Base-by-base conservation (phyloP, 2,329 filamentous ascomycete species). In the Emmonsiellopsis sp. region DNA sequence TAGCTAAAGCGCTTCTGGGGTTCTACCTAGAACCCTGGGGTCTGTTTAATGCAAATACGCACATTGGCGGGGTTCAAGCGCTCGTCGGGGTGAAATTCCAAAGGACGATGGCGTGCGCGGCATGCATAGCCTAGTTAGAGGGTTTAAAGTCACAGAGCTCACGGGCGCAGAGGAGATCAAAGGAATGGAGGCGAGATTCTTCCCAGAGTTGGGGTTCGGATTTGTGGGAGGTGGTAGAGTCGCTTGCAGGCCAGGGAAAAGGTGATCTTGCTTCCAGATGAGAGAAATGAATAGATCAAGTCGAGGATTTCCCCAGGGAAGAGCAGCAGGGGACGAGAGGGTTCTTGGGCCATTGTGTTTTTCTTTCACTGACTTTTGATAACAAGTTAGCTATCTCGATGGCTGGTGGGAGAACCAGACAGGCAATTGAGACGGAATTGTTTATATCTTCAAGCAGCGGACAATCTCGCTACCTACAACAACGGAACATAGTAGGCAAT, bases 291-390 rank as follows among this genome's bases (percentile, higher is more conserved):
- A 40, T 50, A 39, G 11, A 57, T 56, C 14, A 46, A 14, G 7
- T 51, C 10, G 31, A 56, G 52, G n/a, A 57, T 55, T 44, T 57
- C 56, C 32, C 52, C 42, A 5, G 56, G 56, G 4, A 57, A 42
- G 31, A 42, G 14, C 33, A 44, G 14, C 9, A 57, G 48, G 21
- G 3, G 21, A 27, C 21, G 21, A 43, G 49, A 39, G 2, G 21
- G 21, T 27, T 27, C 21, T 3, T 27, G 21, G 21, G 21, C 3
- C 21, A 27, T 27, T 27, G 21, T 27, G 21, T 27, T 3, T 27
- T 27, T 27, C 21, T 27, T 27, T 3, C 21, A 27, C 21, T 27
- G 21, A 27, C 21, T 5, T 27, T 27, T 3, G 2, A 27, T 27
- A 17, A 17, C 17, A 17, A 17, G 17, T 17, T 17, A 17, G 17